A percentile compares a stretch with the other conserved stretches of the same genome.
phyloP scores from a whole-genome alignment of 208 protist species.

The Porcisia hertigi region DNA sequence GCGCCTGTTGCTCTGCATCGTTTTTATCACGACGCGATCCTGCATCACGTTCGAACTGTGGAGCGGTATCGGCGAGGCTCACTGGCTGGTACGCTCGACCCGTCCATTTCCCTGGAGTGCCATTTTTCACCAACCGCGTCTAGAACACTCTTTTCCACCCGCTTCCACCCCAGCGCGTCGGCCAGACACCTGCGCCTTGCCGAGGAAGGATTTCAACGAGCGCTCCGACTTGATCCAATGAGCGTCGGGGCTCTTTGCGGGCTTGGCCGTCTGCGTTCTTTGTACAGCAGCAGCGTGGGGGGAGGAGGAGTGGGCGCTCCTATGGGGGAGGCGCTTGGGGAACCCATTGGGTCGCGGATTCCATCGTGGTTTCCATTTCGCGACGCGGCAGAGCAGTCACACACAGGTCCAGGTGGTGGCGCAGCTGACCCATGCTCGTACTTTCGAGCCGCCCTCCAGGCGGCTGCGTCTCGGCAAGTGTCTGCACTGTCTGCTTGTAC shows the following conservation, averaged over 20 bases:
- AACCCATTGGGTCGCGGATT: neutral
- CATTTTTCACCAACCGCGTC: neutral
- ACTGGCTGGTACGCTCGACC: neutral
- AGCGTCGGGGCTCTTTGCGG: conserved; percentile 59
- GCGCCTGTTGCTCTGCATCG: conserved; percentile 6
- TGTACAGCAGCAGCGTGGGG: conserved; percentile 7
- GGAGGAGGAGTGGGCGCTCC: neutral
- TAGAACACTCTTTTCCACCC: neutral
- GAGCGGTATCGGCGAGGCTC: neutral
- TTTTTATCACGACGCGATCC: conserved; percentile 16
- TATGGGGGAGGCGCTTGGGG: neutral
- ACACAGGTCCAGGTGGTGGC: neutral
- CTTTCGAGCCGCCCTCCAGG: neutral
- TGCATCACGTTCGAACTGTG: conserved; percentile 19
- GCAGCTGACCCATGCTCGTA: neutral
- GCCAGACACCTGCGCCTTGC: conserved; percentile 32
- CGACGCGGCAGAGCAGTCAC: neutral
- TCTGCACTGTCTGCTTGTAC: neutral
- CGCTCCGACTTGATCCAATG: conserved; percentile 37
- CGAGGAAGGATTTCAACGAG: conserved; percentile 43
- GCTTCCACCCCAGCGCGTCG: neutral
- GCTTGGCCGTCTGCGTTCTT: conserved; percentile 48
- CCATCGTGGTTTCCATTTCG: neutral
- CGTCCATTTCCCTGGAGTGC: neutral
- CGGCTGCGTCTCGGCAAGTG: neutral